Base-by-base conservation (phyloP, 139 green algal genomes). In the Microglena sp. region DNA sequence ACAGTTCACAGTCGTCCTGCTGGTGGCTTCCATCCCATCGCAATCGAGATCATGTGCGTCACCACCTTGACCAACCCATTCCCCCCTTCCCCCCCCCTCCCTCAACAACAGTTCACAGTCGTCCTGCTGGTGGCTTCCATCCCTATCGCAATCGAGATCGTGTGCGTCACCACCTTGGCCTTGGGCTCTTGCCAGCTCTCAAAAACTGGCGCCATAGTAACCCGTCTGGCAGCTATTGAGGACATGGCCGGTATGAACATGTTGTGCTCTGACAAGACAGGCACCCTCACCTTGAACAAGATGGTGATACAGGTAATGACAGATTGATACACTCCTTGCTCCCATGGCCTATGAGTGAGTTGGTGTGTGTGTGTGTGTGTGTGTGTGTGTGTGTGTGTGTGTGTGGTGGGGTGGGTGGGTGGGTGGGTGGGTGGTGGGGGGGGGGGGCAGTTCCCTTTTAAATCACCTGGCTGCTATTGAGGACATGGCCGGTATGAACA, bases 211-310 rank as follows among this genome's bases (percentile, higher is more conserved):
- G 88, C 88, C 27, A 95, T 95, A 57, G 88, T 95, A 28, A 85
- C 84, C 4, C 77, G 84, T n/a, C 84, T 91, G 69, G 75, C 77
- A 4, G 80, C 88, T 8, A 93, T 95, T 31, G 89, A 95, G 79
- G 40, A 50, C 40, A 11, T 95, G 75, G 87, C 89, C 1, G 85
- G 84, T 56, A 95, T 95, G 89, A 90, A 95, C 79, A 89, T 94
- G 77, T 81, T 95, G 15, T 94, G 87, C 84, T 87, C 75, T 4
- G 88, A 92, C 72, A 94, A 95, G 70, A 94, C 88, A 2, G 88
- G 88, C 56, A 95, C 88, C 5, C 79, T 95, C 18, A 95, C 88
- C 4, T 75, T 95, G 45, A 95, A 95, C 84, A 90, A 95, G 77
- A 90, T 95, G 84, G 82, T 79, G 40, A 82, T 95, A 62, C 83